These are phyloP conservation scores for Boletellus ananas DNA, from an alignment of 768 basidiomycete genomes.

Conservation along the genomic window DNA sequence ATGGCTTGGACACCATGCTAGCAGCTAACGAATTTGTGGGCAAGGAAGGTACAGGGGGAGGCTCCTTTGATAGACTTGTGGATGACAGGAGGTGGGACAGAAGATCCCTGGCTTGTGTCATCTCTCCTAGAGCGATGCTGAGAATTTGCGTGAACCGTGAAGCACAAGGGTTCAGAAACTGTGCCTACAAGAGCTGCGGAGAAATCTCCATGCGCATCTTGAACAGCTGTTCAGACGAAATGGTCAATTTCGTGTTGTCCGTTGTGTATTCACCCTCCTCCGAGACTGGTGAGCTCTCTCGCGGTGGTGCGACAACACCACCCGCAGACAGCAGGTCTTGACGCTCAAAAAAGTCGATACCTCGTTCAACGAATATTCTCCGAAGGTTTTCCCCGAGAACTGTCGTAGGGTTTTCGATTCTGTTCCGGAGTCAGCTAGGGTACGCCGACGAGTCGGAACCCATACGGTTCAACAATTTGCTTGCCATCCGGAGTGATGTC, in stretches of 20 bases:
- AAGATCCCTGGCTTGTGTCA: constrained; percentile 72
- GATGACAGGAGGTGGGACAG: constrained; percentile 54
- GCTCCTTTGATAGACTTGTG: constrained; percentile 32
- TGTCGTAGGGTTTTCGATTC: constrained; percentile 54
- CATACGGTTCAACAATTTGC: constrained; percentile 70
- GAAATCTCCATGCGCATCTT: constrained; percentile 72
- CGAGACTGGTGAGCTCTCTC: constrained; percentile 23
- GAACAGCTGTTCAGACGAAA: constrained; percentile 70
- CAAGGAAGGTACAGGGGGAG: constrained; percentile 25
- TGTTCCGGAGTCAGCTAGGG: constrained; percentile 27
- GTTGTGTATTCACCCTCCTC: constrained; percentile 30
- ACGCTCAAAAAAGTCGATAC: constrained; percentile 69
- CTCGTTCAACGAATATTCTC: constrained; percentile 71
- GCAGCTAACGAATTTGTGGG: constrained; percentile 47
- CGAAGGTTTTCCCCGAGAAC: constrained; percentile 61
- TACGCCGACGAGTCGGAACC: constrained; percentile 4
- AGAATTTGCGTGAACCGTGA: constrained; percentile 14
- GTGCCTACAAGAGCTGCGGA: constrained; percentile 68
- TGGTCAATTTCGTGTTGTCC: constrained; percentile 37
- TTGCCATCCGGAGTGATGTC: constrained; percentile 72
- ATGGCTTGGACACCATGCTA: constrained; percentile 61
- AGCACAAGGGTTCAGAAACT: neutral
- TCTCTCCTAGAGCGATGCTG: constrained; percentile 76
- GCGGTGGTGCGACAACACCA: constrained; percentile 22
- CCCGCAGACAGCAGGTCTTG: constrained; percentile 28